Conservation (phyloP, 768 basidiomycete species). For the Myochromella boudieri region DNA sequence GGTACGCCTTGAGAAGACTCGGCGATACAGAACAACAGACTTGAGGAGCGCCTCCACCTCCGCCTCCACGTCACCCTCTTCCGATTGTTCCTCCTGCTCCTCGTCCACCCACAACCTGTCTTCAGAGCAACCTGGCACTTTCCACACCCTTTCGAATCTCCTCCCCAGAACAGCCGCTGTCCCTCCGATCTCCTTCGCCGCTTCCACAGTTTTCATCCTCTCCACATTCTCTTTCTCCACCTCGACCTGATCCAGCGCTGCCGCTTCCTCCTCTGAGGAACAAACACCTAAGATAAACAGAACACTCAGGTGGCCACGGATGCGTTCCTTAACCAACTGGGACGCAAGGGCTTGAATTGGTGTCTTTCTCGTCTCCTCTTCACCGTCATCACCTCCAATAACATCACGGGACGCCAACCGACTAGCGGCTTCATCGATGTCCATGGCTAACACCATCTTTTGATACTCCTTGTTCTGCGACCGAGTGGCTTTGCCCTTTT, state of each 20-base stretch:
- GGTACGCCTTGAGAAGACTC: too few species aligned
- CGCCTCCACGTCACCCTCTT: conserved; percentile 22
- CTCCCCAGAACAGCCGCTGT: conserved; percentile 51
- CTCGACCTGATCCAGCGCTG: conserved; percentile 25
- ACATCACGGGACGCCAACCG: conserved; percentile 31
- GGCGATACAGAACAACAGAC: conserved; percentile 61
- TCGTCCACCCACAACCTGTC: conserved; percentile 18
- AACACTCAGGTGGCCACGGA: conserved; percentile 49
- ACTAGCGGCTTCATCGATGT: conserved; percentile 52
- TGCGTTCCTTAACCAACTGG: conserved; percentile 47
- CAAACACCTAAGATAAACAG: conserved; percentile 50
- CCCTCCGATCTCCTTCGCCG: conserved; percentile 66
- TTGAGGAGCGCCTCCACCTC: conserved; percentile 55
- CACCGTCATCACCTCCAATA: conserved; percentile 14
- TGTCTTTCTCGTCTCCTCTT: conserved; percentile 19
- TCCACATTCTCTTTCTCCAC: conserved; percentile 31
- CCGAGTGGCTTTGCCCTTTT: conserved; percentile 17
- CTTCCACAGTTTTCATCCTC: conserved; percentile 50
- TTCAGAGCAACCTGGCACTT: conserved; percentile 20
- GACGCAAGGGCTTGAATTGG: conserved; percentile 54
- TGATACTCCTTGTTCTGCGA: conserved; percentile 42
- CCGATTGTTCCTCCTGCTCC: conserved; percentile 17
- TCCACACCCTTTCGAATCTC: conserved; percentile 58
- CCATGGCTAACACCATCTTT: conserved; percentile 52
- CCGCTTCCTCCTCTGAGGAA: conserved; percentile 30